These are phyloP conservation scores for Bromus sterilis DNA, from an alignment of 176 grass and related monocot genomes.

Conservation along the genomic window DNA sequence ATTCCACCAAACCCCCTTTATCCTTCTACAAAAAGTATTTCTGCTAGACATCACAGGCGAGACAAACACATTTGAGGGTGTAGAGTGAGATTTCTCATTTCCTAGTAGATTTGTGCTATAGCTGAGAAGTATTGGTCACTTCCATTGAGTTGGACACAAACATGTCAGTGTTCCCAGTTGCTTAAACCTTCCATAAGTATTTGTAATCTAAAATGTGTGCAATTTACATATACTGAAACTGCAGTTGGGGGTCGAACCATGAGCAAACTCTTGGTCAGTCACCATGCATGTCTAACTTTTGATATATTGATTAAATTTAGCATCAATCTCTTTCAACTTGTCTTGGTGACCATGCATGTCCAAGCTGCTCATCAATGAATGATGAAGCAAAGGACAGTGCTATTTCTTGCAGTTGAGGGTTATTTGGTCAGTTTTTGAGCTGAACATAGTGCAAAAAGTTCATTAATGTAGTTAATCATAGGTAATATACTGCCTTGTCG, in stretches of 20 bases:
- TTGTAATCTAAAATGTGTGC: background rate
- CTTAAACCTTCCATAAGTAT: background rate
- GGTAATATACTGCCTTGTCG: background rate
- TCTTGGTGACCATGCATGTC: background rate
- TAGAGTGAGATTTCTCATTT: constrained; percentile 15
- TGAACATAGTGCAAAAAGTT: background rate
- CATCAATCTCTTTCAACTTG: background rate
- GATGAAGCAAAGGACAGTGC: background rate
- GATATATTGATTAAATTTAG: background rate
- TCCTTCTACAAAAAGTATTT: no score
- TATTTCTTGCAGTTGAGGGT: background rate
- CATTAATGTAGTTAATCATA: background rate
- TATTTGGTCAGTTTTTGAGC: background rate
- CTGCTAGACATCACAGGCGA: background rate
- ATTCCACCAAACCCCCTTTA: no score
- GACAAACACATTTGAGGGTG: constrained; percentile 11
- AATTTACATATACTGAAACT: background rate
- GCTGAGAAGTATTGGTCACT: background rate
- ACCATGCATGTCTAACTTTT: background rate
- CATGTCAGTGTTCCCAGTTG: background rate
- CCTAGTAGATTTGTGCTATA: background rate
- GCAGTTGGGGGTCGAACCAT: background rate
- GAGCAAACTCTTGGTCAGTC: background rate
- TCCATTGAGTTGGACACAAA: constrained; percentile 3
- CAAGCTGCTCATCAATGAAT: background rate